Evolutionary conservation across 352 stramenopile genomes (phyloP).

Genomic region (Globisporangium orthogonon): DNA sequence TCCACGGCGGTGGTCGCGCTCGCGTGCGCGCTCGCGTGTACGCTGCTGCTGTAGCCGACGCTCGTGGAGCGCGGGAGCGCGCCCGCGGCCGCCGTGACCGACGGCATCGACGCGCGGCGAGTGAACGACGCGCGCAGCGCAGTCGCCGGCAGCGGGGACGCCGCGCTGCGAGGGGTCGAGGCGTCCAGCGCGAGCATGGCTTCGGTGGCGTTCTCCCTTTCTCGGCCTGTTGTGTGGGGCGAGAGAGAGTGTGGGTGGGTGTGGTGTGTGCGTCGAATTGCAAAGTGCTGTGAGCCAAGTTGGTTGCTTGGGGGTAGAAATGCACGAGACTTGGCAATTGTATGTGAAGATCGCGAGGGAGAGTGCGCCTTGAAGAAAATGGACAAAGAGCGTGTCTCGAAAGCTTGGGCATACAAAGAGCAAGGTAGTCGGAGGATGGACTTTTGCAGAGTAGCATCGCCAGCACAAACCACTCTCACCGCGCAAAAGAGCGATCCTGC

Average conservation of each 20-base stretch:
- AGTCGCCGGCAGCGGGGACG: conserved; percentile 4
- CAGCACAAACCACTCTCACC: background rate
- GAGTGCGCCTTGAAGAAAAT: background rate
- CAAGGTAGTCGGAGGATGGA: background rate
- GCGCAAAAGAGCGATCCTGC: background rate
- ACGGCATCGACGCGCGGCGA: conserved; percentile 10
- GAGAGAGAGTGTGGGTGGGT: background rate
- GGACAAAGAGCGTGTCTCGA: background rate
- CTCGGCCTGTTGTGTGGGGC: background rate
- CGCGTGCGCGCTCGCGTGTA: conserved; percentile 5
- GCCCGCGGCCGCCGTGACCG: background rate
- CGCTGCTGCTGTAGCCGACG: conserved; percentile 3
- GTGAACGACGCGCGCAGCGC: conserved; percentile 9
- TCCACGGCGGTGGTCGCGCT: conserved; percentile 37
- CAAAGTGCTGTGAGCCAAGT: background rate
- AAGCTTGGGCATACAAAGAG: background rate
- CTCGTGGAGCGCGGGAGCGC: background rate
- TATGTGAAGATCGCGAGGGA: background rate
- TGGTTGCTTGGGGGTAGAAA: background rate
- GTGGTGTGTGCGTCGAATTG: background rate
- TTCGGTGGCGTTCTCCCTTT: background rate
- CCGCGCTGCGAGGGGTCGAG: background rate
- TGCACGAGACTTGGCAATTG: background rate
- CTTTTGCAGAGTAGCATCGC: background rate
- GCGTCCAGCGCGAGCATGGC: conserved; percentile 4